Percentiles rank a stretch among this genome's conserved stretches.
These are phyloP conservation scores for Wickerhamiella vanderwaltii DNA, from an alignment of 805 yeast species.

Conservation along the genomic window DNA sequence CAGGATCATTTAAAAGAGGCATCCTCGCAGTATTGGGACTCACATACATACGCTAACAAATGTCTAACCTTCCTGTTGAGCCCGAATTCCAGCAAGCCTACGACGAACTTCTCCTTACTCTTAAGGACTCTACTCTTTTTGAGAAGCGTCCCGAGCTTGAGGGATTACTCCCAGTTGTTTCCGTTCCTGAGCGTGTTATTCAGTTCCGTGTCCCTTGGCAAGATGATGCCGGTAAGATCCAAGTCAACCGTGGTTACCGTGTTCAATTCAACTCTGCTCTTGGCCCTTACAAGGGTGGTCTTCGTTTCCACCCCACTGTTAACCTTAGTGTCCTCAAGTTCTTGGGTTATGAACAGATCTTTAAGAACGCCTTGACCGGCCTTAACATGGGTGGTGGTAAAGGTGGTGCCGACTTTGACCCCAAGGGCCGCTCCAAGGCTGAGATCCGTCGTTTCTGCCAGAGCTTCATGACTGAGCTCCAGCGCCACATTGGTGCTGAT, in stretches of 20 bases:
- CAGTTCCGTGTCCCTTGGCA: constrained; percentile 98
- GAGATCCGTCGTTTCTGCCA: constrained; percentile 97
- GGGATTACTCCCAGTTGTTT: constrained; percentile 76
- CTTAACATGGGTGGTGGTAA: constrained; percentile 98
- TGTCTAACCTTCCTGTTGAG: constrained; percentile 68
- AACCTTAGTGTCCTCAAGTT: constrained; percentile 90
- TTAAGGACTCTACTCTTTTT: constrained; percentile 85
- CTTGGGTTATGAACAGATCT: constrained; percentile 95
- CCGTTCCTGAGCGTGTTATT: constrained; percentile 90
- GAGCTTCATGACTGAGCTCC: constrained; percentile 89
- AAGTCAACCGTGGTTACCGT: constrained; percentile 95
- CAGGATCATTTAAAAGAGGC: constrained; percentile 1
- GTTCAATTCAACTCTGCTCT: constrained; percentile 97
- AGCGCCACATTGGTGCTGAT: constrained; percentile 92
- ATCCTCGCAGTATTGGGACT: background rate
- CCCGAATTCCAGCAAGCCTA: constrained; percentile 99
- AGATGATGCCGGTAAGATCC: constrained; percentile 80
- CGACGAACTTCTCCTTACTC: constrained; percentile 78
- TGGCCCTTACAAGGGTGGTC: constrained; percentile 99
- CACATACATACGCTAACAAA: constrained; percentile 27
- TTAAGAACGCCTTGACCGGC: constrained; percentile 96
- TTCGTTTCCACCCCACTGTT: constrained; percentile 95
- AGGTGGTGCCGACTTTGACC: constrained; percentile 98
- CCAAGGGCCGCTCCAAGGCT: constrained; percentile 82
- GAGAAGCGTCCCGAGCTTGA: constrained; percentile 79